A percentile compares a stretch with the other conserved stretches of the same genome.
phyloP scores from a whole-genome alignment of 2,329 filamentous ascomycete genomes.

The Ophiostoma ulmi region DNA sequence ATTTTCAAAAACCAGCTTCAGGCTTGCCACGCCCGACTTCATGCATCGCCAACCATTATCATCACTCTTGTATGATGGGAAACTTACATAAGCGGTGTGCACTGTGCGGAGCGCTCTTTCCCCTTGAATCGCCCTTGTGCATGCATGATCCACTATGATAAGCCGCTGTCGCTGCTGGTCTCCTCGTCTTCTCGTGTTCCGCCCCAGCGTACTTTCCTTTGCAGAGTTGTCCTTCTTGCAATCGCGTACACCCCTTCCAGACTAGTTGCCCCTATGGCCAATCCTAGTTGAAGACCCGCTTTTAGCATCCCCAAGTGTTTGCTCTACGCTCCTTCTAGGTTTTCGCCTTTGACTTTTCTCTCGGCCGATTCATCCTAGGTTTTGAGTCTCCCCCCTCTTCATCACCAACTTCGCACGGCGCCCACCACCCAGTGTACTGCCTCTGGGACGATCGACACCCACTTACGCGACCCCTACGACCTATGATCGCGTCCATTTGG shows the following conservation, averaged over 20 bases:
- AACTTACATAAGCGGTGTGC: background rate
- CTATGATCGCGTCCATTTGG: conserved; percentile 18
- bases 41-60: background rate
- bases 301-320: conserved; percentile 15
- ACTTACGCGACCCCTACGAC: background rate
- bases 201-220: background rate
- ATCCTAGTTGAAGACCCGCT: conserved; percentile 12
- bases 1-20: background rate
- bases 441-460: background rate
- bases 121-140: background rate
- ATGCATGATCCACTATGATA: background rate
- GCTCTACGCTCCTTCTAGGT: conserved; percentile 15
- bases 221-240: conserved; percentile 6
- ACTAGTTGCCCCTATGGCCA: conserved; percentile 21
- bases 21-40: background rate
- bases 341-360: conserved; percentile 23
- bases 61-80: background rate
- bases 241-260: conserved; percentile 18
- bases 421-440: conserved; percentile 17
- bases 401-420: background rate
- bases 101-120: background rate
- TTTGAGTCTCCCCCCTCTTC: conserved; percentile 14
- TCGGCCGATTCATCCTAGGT: conserved; percentile 20
- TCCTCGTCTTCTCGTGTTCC: background rate
- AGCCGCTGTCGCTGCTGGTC: conserved; percentile 3